Percentiles rank a stretch among this genome's conserved stretches.
phyloP scores from a whole-genome alignment of 805 yeast species.

The Candida broadrunensis region DNA sequence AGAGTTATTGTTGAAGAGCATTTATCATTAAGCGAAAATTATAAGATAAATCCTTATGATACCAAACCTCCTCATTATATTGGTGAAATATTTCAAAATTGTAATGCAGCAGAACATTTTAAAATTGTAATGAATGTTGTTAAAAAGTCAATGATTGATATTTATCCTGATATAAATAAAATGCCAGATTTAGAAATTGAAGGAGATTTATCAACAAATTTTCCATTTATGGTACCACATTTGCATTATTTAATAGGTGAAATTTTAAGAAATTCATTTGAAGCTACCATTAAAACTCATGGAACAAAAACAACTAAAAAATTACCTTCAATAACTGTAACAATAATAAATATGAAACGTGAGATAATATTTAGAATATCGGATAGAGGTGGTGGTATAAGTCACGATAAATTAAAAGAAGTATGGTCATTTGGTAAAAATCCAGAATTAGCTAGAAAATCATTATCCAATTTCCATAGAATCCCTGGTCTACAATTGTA shows the following conservation, averaged over 20 bases:
- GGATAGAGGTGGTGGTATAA: slow-evolving; percentile 89
- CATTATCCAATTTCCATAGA: slow-evolving; percentile 64
- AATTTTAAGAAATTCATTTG: slow-evolving; percentile 78
- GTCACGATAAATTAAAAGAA: slow-evolving; percentile 52
- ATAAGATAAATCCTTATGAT: slow-evolving; percentile 45
- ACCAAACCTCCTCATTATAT: slow-evolving; percentile 52
- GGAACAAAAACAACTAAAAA: slow-evolving; percentile 23
- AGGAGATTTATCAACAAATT: slow-evolving; percentile 63
- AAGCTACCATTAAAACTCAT: slow-evolving; percentile 62
- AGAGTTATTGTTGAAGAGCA: slow-evolving; percentile 92
- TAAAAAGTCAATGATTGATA: slow-evolving; percentile 48
- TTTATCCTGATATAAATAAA: slow-evolving; percentile 48
- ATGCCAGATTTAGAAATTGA: slow-evolving; percentile 78
- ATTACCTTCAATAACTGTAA: slow-evolving; percentile 75
- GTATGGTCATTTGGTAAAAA: slow-evolving; percentile 88
- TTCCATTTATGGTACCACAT: slow-evolving; percentile 85
- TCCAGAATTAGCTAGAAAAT: slow-evolving; percentile 54
- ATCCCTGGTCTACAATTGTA: slow-evolving; percentile 59
- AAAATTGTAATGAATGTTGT: slow-evolving; percentile 49
- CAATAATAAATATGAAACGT: slow-evolving; percentile 64
- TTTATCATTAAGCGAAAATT: slow-evolving; percentile 69
- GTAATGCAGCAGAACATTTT: slow-evolving; percentile 70
- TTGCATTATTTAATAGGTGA: slow-evolving; percentile 85
- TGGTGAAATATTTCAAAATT: slow-evolving; percentile 79
- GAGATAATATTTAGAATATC: slow-evolving; percentile 74